These are phyloP conservation scores for Cadophora gregata DNA, from an alignment of 2,329 filamentous ascomycete species.

Conservation along the genomic window DNA sequence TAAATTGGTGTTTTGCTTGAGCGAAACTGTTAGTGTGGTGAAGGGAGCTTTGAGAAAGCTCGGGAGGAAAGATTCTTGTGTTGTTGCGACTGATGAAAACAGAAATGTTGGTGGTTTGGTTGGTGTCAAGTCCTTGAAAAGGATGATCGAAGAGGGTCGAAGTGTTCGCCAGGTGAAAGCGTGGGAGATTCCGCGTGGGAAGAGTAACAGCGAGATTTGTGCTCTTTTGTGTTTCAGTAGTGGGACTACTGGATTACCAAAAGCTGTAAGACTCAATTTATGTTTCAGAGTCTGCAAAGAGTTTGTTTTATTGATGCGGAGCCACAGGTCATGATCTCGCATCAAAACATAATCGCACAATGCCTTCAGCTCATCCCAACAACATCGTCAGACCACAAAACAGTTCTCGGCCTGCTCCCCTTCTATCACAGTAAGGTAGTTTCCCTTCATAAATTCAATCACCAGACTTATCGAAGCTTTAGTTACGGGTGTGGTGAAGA, in stretches of 20 bases:
- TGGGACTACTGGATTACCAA: conserved; percentile 56
- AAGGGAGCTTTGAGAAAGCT: conserved; percentile 58
- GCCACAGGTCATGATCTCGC: conserved; percentile 55
- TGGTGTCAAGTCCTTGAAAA: background rate
- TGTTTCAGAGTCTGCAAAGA: background rate
- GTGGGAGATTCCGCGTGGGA: conserved; percentile 56
- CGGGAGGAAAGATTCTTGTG: conserved; percentile 54
- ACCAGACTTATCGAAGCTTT: background rate
- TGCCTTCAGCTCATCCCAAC: conserved; percentile 61
- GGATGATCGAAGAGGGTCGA: conserved; percentile 43
- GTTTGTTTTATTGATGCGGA: background rate
- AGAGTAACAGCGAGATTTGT: conserved; percentile 61
- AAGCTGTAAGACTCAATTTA: conserved; percentile 48
- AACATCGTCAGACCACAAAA: conserved; percentile 49
- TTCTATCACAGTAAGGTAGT: conserved; percentile 56
- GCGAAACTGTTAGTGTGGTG: conserved; percentile 58
- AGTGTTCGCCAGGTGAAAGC: conserved; percentile 48
- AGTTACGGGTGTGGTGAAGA: conserved; percentile 59
- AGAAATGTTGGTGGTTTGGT: conserved; percentile 36
- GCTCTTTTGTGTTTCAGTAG: conserved; percentile 56
- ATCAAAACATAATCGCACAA: conserved; percentile 63
- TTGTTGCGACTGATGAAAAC: conserved; percentile 60
- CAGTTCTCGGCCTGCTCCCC: conserved; percentile 61
- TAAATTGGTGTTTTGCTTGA: conserved; percentile 50
- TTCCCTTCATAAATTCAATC: background rate